These are phyloP conservation scores for Talaromyces sp. DNA, from an alignment of 2,329 filamentous ascomycete species.

Conservation along the genomic window DNA sequence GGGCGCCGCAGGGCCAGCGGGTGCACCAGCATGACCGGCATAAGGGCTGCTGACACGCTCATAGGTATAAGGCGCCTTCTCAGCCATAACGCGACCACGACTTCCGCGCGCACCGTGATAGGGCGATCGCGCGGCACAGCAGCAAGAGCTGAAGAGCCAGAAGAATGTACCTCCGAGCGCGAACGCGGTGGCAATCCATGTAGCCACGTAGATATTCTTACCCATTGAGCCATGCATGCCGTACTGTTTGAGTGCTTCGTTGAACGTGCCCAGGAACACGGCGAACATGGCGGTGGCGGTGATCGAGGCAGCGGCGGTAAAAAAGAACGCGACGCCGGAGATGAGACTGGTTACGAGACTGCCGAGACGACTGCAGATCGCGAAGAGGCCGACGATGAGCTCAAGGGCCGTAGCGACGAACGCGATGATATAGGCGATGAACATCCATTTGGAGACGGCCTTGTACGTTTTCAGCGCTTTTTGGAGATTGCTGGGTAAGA, in stretches of 20 bases:
- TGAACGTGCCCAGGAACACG: conserved; percentile 65
- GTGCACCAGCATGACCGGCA: conserved; percentile 17
- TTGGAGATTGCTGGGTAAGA: conserved; percentile 64
- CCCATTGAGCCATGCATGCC: conserved; percentile 66
- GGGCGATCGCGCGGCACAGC: conserved; percentile 68
- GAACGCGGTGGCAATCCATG: conserved; percentile 79
- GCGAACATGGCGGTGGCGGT: conserved; percentile 72
- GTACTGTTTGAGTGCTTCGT: conserved; percentile 65
- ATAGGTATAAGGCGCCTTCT: conserved; percentile 61
- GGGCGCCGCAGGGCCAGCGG: conserved; percentile 21
- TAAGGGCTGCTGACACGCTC: conserved; percentile 49
- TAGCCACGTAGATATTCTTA: conserved; percentile 63
- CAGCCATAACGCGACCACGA: conserved; percentile 44
- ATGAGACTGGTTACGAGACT: conserved; percentile 79
- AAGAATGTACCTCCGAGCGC: conserved; percentile 73
- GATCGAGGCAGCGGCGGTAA: conserved; percentile 62
- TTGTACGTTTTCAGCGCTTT: conserved; percentile 69
- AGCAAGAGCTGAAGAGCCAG: conserved; percentile 90
- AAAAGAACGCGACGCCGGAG: conserved; percentile 54
- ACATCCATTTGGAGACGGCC: conserved; percentile 74
- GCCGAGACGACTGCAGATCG: conserved; percentile 76
- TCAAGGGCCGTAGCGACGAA: conserved; percentile 66
- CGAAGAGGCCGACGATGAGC: conserved; percentile 73
- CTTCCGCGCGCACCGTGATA: conserved; percentile 41
- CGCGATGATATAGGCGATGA: conserved; percentile 73